Conservation (phyloP, 208 protist species). For the Naegleria lovaniensis region DNA sequence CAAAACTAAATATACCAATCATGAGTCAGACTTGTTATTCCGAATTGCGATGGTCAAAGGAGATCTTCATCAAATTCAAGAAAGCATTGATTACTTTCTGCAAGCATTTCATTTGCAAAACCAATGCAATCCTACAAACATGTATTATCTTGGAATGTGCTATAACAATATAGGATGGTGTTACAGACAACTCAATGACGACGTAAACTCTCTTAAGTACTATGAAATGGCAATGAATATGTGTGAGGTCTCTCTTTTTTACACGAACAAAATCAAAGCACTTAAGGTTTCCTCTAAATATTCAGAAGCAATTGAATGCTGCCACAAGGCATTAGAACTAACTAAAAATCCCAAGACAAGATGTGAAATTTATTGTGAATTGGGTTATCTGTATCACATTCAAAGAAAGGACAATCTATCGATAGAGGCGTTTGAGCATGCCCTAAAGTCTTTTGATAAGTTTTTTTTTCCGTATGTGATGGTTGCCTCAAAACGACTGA, state of each 20-base stretch:
- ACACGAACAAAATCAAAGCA: background rate
- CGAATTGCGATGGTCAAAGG: background rate
- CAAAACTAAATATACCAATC: background rate
- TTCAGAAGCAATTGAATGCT: background rate
- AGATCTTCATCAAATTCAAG: background rate
- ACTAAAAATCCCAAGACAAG: background rate
- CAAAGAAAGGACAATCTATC: background rate
- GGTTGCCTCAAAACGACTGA: too few relatives aligned
- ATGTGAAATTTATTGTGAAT: background rate
- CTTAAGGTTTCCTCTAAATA: background rate
- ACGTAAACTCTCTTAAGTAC: background rate
- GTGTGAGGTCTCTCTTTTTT: background rate
- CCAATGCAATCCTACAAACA: background rate
- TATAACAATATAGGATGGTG: slow-evolving; percentile 22
- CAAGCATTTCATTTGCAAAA: background rate
- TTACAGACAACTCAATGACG: background rate
- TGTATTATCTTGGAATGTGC: slow-evolving; percentile 5
- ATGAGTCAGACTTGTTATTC: background rate
- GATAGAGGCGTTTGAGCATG: background rate
- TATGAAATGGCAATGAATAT: background rate
- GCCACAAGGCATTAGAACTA: background rate
- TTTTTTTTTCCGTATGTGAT: background rate
- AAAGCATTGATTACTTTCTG: background rate
- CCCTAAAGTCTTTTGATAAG: background rate
- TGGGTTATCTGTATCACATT: background rate